Evolutionary conservation across 169 alveolate genomes (phyloP), one percentile per base, ranked within the genome.

Genomic region (Plasmodium adleri): DNA sequence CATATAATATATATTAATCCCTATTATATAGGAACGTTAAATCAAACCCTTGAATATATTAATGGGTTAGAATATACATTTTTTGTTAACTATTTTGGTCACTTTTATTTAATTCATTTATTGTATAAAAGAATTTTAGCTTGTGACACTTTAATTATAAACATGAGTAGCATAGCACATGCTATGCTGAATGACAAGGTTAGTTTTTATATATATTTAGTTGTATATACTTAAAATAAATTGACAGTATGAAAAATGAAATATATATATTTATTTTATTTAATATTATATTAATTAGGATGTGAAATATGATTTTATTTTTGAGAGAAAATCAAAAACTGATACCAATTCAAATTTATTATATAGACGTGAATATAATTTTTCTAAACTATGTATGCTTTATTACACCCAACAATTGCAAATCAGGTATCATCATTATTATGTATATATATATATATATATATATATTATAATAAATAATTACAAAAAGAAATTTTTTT

Each of bases 371-470:
- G 90, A 80, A 50, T 80, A 80, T 24, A 67, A 50, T 49, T 80
- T 80, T 80, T 80, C 90, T 10, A 80, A 80, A 54, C 63, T 80
- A 24, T 80, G 90, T 28, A 80, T 80, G 90, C 80, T 80, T 58
- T 68, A 68, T 49, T 80, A 28, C 52, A 32, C 90, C 17, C 90
- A 80, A 20, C 85, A 80, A 52, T 68, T 80, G 63, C 90, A 80
- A 67, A 68, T 24, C 8, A 80, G 83, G 90, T 80, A 67, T 47
- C 10, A 74, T 59, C 9, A 15, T 12, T 6, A 74, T 43, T 22
- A 58, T 60, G 6, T 28, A 32, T 3, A 32, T 20, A 9, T 54
- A 54, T 20, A 47, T 67, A 54, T 56, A 56, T 20, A 20, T 20
- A 20, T 20, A 20, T 20, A 20, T 20, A 20, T 32, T 32, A 32